A percentile compares a stretch with the other conserved stretches of the same genome.
Conservation (phyloP, 768 basidiomycete species). For the Rhizopogon vinicolor region DNA sequence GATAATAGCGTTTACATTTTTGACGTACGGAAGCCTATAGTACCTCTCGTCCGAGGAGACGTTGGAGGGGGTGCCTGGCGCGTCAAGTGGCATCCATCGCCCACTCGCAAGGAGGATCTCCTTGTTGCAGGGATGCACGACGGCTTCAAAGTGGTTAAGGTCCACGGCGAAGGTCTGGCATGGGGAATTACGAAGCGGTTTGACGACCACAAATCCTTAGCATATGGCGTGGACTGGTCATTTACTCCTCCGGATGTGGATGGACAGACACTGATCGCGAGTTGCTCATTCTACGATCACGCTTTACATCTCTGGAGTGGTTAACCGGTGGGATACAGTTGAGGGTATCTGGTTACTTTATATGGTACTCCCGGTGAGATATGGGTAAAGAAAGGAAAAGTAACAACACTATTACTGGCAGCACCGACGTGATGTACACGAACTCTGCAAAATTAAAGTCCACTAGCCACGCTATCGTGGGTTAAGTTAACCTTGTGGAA, state of each 20-base stretch:
- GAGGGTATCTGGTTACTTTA: neutral
- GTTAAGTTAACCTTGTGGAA: neutral
- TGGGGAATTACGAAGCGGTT: conserved; percentile 52
- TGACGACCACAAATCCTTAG: conserved; percentile 75
- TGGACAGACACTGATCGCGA: conserved; percentile 59
- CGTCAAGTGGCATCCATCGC: conserved; percentile 89
- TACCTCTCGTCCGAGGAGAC: conserved; percentile 53
- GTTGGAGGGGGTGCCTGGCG: conserved; percentile 95
- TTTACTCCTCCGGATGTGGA: conserved; percentile 28
- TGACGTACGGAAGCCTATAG: conserved; percentile 66
- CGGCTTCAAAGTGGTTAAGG: conserved; percentile 77
- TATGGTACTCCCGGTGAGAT: neutral
- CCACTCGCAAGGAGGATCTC: conserved; percentile 62
- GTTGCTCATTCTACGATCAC: conserved; percentile 96
- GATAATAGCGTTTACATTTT: conserved; percentile 77
- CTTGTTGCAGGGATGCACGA: conserved; percentile 98
- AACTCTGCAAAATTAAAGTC: neutral
- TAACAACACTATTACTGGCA: neutral
- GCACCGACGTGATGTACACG: neutral
- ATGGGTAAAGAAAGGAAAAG: neutral
- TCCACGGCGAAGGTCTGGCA: conserved; percentile 10
- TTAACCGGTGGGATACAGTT: conserved; percentile 25
- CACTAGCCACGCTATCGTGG: neutral
- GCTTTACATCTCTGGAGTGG: conserved; percentile 74
- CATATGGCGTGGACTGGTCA: conserved; percentile 93